phyloP scores from a whole-genome alignment of 768 basidiomycete species.

The Kwoniella bestiolae region DNA sequence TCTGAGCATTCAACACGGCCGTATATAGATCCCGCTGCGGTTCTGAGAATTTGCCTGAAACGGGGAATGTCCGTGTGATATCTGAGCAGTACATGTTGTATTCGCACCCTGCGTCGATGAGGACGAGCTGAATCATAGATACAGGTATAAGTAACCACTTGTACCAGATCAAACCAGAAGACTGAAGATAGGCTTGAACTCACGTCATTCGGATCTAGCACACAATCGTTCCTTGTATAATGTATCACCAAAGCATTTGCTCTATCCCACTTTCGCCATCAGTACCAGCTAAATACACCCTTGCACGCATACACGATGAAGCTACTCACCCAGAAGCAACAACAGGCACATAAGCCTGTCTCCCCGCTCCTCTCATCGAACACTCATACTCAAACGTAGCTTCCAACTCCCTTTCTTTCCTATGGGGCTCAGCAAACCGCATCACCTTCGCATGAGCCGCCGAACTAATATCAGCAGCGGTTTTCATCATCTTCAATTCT shows the following conservation, averaged over 20 bases:
- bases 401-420: conserved; percentile 67
- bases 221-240: conserved; percentile 87
- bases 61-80: conserved; percentile 83
- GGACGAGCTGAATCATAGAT: conserved; percentile 63
- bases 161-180: too few species aligned
- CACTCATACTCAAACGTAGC: conserved; percentile 93
- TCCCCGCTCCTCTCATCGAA: conserved; percentile 74
- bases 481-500: conserved; percentile 79
- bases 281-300: background rate
- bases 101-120: conserved; percentile 92
- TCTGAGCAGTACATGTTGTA: conserved; percentile 91
- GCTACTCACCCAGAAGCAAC: conserved; percentile 81
- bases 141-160: too few species aligned
- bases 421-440: conserved; percentile 63
- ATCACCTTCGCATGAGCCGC: conserved; percentile 87
- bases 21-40: conserved; percentile 83
- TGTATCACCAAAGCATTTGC: conserved; percentile 90
- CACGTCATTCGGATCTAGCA: conserved; percentile 71
- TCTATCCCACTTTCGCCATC: conserved; percentile 61
- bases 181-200: conserved; percentile 8
- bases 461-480: conserved; percentile 84
- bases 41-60: conserved; percentile 74
- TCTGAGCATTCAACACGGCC: conserved; percentile 59
- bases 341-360: conserved; percentile 96
- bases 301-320: background rate